Evolutionary conservation across 169 alveolate species (phyloP), one percentile per base, ranked within the genome.

Genomic region (Plasmodium cynomolgi): DNA sequence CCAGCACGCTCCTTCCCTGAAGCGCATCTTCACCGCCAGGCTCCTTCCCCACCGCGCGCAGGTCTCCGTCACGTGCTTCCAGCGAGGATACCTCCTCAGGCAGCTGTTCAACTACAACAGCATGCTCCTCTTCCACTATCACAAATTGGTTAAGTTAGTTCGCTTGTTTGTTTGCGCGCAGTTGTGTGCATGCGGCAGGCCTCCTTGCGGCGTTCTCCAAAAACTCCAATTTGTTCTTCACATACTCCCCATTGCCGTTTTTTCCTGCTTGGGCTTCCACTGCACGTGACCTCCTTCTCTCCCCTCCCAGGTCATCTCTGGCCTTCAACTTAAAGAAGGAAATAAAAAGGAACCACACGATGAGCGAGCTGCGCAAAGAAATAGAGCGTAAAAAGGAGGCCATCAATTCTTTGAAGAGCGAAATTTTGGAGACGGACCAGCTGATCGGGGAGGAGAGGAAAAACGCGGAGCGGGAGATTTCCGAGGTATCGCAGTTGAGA

Each of bases 311-410:
- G 37, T 90, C 94, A 39, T 90, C 94, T 11, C 39, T 90, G 47
- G 23, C 77, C 31, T 90, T 90, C 17, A 90, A 90, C 47, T 26
- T 90, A 37, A 90, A 90, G 83, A 90, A 90, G 17, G 91, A 90
- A 90, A 62, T 74, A 44, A 81, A 71, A 15, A 82, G 83, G 34
- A 71, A 44, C 15, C 41, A 81, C 34, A 81, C 62, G 13, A 68
- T 90, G 31, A 81, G 33, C 47, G 73, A 80, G 37, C 41, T 80
- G 13, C 20, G 17, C n/a, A 41, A 72, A 15, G 82, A 90, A 90
- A 90, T 90, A 7, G 84, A 90, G 33, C 17, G 15, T 13, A 80
- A 90, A 90, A 90, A 68, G 34, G 62, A 90, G 26, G 58, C 83
- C 34, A 90, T 54, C 23, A 90, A 90, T 44, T 31, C 71, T 50